phyloP scores from a whole-genome alignment of 352 stramenopile genomes.

The Phytophthora agathidicida region DNA sequence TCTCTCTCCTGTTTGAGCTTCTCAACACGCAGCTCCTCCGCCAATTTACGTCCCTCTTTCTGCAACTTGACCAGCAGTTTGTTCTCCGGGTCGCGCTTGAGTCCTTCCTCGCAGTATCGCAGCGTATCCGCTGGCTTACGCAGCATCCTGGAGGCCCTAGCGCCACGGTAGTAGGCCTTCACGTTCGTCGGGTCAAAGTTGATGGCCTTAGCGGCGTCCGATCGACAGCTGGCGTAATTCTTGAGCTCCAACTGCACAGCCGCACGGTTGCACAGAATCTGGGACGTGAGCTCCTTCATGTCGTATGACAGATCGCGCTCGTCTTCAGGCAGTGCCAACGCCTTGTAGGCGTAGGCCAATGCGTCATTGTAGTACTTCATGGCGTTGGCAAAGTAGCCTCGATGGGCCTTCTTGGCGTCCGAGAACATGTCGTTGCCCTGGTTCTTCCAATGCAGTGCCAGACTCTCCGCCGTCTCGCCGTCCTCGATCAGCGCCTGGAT shows the following conservation, averaged over 20 bases:
- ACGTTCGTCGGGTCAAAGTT: conserved; percentile 73
- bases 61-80: conserved; percentile 79
- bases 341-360: conserved; percentile 80
- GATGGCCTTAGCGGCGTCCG: conserved; percentile 77
- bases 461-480: conserved; percentile 84
- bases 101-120: conserved; percentile 78
- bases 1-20: conserved; percentile 69
- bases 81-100: conserved; percentile 78
- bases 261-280: conserved; percentile 84
- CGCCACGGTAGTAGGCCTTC: conserved; percentile 87
- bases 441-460: conserved; percentile 90
- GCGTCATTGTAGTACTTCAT: conserved; percentile 85
- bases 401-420: conserved; percentile 72
- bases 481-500: conserved; percentile 90
- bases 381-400: conserved; percentile 75
- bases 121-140: conserved; percentile 81
- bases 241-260: conserved; percentile 84
- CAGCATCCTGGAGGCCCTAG: conserved; percentile 83
- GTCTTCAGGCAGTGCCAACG: conserved; percentile 61
- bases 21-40: conserved; percentile 70
- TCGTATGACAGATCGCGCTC: conserved; percentile 68
- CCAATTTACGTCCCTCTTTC: conserved; percentile 57
- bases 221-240: conserved; percentile 87
- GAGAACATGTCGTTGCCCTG: conserved; percentile 89
- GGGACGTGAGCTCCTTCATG: conserved; percentile 72